These are phyloP conservation scores for Leptographium galeiforme DNA, from an alignment of 2,329 filamentous ascomycete species.

Conservation along the genomic window DNA sequence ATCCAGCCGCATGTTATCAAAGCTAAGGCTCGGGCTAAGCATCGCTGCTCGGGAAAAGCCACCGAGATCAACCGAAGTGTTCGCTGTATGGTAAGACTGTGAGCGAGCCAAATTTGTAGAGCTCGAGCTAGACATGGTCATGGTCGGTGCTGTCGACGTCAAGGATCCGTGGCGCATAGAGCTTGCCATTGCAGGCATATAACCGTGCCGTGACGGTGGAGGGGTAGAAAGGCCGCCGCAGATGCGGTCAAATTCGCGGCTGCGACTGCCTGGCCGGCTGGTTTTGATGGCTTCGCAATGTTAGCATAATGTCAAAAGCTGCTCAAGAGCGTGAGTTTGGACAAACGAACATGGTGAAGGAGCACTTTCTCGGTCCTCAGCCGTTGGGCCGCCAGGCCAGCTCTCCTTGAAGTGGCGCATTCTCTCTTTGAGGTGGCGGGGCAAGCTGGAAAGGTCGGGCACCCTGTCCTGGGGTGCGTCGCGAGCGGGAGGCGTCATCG, in stretches of 20 bases:
- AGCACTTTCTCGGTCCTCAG: slow-evolving; percentile 2
- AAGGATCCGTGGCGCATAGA: slow-evolving; percentile 7
- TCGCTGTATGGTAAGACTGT: slow-evolving; percentile 10
- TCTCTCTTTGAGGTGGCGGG: slow-evolving; percentile 3
- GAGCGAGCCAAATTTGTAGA: slow-evolving; percentile 1
- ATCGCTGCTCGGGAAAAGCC: neutral
- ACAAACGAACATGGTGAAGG: slow-evolving; percentile 16
- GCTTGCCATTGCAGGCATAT: slow-evolving; percentile 1
- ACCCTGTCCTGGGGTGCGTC: neutral
- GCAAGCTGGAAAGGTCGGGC: slow-evolving; percentile 1
- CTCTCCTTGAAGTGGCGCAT: neutral
- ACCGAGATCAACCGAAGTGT: slow-evolving; percentile 10
- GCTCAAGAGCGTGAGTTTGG: neutral
- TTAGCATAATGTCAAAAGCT: neutral
- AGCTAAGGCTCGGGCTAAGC: neutral
- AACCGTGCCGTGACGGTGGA: neutral
- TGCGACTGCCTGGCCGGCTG: slow-evolving; percentile 5
- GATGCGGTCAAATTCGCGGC: slow-evolving; percentile 1
- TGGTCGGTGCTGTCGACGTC: slow-evolving; percentile 4
- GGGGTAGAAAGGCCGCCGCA: neutral
- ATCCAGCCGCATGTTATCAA: neutral
- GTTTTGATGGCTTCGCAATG: slow-evolving; percentile 3
- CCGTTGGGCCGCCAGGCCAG: slow-evolving; percentile 1
- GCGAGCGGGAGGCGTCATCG: neutral
- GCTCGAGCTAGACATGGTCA: slow-evolving; percentile 6